A percentile compares a stretch with the other conserved stretches of the same genome.
Conservation (phyloP, 495 filamentous ascomycete species). For the Beverwykella pulmonaria region DNA sequence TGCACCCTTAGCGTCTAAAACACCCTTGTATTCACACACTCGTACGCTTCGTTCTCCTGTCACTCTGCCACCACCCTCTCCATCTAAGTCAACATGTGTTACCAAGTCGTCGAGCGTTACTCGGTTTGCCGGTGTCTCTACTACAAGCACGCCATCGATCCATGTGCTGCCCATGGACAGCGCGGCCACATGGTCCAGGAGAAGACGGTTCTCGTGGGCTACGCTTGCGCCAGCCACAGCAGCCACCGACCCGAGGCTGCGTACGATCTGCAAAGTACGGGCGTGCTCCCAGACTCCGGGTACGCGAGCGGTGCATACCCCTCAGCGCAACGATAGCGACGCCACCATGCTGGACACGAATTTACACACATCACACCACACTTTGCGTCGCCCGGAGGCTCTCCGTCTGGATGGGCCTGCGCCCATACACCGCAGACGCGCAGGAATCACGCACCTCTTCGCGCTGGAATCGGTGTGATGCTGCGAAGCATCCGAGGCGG, state of each 20-base stretch:
- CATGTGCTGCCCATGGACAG: conserved; percentile 70
- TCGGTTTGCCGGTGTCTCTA: conserved; percentile 81
- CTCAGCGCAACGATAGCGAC: conserved; percentile 21
- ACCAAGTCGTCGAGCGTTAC: conserved; percentile 53
- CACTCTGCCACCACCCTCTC: neutral
- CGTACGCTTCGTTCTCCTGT: neutral
- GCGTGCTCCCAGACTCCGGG: conserved; percentile 53
- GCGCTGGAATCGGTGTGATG: conserved; percentile 22
- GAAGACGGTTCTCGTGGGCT: conserved; percentile 76
- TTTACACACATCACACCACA: neutral
- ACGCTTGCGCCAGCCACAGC: conserved; percentile 70
- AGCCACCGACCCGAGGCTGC: conserved; percentile 41
- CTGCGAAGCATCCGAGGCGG: conserved; percentile 2
- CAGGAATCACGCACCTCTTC: neutral
- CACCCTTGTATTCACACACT: conserved; percentile 6
- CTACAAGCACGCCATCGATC: conserved; percentile 76
- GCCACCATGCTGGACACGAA: neutral
- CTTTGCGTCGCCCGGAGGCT: neutral
- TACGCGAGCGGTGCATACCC: conserved; percentile 51
- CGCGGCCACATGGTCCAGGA: conserved; percentile 72
- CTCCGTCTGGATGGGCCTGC: neutral
- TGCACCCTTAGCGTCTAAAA: conserved; percentile 1
- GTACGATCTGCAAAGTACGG: conserved; percentile 16
- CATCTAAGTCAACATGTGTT: conserved; percentile 34
- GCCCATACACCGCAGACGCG: neutral